phyloP scores from a whole-genome alignment of 495 filamentous ascomycete genomes.

The Podospora fimiseda region DNA sequence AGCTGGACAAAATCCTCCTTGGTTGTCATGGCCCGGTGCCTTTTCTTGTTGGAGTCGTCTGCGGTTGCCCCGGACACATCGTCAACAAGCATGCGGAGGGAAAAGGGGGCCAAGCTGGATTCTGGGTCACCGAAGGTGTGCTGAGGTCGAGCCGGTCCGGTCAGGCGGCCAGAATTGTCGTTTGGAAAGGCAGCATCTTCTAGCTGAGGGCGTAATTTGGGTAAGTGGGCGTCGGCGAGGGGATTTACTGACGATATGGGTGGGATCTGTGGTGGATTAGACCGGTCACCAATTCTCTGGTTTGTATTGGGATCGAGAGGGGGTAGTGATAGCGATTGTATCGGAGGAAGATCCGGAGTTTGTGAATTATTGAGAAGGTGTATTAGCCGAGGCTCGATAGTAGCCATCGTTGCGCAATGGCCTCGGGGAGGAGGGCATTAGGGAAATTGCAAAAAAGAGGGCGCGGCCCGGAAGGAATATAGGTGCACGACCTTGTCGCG shows the following conservation, averaged over 20 bases:
- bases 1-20: conserved; percentile 52
- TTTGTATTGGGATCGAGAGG: conserved; percentile 41
- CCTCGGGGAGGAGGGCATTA: conserved; percentile 27
- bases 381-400: conserved; percentile 54
- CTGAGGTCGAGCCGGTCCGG: conserved; percentile 19
- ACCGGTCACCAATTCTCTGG: conserved; percentile 29
- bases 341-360: conserved; percentile 38
- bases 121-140: conserved; percentile 24
- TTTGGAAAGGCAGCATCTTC: conserved; percentile 13
- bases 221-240: conserved; percentile 18
- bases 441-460: conserved; percentile 8
- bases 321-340: conserved; percentile 35
- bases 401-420: conserved; percentile 43
- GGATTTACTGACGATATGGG: conserved; percentile 29
- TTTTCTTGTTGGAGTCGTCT: conserved; percentile 42
- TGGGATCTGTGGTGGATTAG: conserved; percentile 30
- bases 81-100: conserved; percentile 42
- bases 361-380: conserved; percentile 49
- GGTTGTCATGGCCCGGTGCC: conserved; percentile 30
- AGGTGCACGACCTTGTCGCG: neutral
- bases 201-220: conserved; percentile 7
- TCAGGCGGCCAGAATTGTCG: conserved; percentile 10
- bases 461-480: conserved; percentile 2
- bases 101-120: conserved; percentile 31
- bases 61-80: conserved; percentile 29